These are phyloP conservation scores for Taphrina betulina DNA, from an alignment of 1,139 yeast genomes.

Conservation along the genomic window DNA sequence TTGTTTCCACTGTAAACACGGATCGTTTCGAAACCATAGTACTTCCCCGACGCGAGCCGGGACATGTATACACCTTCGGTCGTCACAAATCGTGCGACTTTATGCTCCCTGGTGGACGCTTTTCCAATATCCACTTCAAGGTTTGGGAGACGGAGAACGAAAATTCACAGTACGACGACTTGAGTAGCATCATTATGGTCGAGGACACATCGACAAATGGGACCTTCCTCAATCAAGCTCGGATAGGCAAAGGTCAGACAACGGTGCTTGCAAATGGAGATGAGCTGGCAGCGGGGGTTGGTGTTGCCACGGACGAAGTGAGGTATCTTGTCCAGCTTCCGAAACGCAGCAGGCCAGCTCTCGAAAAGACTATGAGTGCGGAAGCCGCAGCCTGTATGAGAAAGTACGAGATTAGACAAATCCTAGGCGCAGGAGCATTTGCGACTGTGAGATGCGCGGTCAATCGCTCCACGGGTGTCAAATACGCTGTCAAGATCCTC, in stretches of 20 bases:
- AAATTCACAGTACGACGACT: slow-evolving; percentile 11
- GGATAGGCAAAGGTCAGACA: slow-evolving; percentile 75
- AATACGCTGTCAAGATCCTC: slow-evolving; percentile 87
- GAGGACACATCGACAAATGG: slow-evolving; percentile 66
- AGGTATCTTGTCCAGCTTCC: slow-evolving; percentile 57
- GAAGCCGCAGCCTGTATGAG: slow-evolving; percentile 52
- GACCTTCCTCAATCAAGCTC: slow-evolving; percentile 72
- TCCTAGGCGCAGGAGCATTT: slow-evolving; percentile 95
- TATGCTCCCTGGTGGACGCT: slow-evolving; percentile 20
- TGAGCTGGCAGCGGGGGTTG: slow-evolving; percentile 85
- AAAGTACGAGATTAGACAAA: slow-evolving; percentile 75
- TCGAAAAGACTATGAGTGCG: slow-evolving; percentile 2
- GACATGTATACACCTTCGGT: slow-evolving; percentile 25
- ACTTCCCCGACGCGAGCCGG: slow-evolving; percentile 15
- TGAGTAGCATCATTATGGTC: slow-evolving; percentile 13
- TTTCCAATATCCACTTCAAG: slow-evolving; percentile 21
- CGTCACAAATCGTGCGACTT: slow-evolving; percentile 31
- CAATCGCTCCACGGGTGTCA: slow-evolving; percentile 76
- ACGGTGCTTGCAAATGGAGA: slow-evolving; percentile 88
- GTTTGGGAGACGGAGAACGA: slow-evolving; percentile 25
- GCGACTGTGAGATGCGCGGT: slow-evolving; percentile 92
- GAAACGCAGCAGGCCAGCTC: slow-evolving; percentile 11
- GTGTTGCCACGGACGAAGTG: slow-evolving; percentile 73
- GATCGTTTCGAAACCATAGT: slow-evolving; percentile 18
- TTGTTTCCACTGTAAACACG: slow-evolving; percentile 17